Evolutionary conservation across 129 eudicot genomes (phyloP), one percentile per base, ranked within the genome.

Genomic region (Gnaphalium uliginosum): DNA sequence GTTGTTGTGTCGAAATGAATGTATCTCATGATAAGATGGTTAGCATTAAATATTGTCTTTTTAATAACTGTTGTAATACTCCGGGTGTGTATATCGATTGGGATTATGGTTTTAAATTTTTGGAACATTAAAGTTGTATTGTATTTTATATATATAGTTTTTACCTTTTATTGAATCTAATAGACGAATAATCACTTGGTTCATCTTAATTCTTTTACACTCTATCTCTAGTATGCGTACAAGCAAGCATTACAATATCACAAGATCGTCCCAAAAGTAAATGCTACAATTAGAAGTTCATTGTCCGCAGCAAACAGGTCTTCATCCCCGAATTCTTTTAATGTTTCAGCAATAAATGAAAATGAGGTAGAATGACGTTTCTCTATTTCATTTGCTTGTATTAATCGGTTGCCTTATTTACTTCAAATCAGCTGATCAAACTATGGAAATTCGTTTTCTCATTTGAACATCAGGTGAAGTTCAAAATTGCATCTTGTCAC

Each of bases 211-310:
- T 73, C 18, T 53, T 43, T 53, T 46, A 8, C 48, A 25, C 76
- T 69, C n/a, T 29, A 41, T 60, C 78, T 72, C 66, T 50, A 93
- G 98, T 96, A 87, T 70, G 82, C 66, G 73, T 93, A 85, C 84
- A 93, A 93, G 86, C 97, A 93, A 88, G 89, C 97, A 60, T 85
- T 90, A 87, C 98, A 88, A 64, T 82, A 77, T 84, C 90, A 81
- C 84, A 90, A 89, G 83, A 77, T 83, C 54, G 60, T 81, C 71
- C 97, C 97, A 15, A 93, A 87, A 79, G 89, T 85, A 74, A 88
- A 51, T 78, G 61, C 90, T 37, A 39, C 89, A 41, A 73, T 74
- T 33, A 87, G 98, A 83, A 88, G 89, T 69, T 86, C 98, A 33
- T 76, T 90, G 66, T 82, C 97, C 13, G 69, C 89, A 82, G 61